phyloP scores from a whole-genome alignment of 2,329 filamentous ascomycete species.

The Colletotrichum horii region DNA sequence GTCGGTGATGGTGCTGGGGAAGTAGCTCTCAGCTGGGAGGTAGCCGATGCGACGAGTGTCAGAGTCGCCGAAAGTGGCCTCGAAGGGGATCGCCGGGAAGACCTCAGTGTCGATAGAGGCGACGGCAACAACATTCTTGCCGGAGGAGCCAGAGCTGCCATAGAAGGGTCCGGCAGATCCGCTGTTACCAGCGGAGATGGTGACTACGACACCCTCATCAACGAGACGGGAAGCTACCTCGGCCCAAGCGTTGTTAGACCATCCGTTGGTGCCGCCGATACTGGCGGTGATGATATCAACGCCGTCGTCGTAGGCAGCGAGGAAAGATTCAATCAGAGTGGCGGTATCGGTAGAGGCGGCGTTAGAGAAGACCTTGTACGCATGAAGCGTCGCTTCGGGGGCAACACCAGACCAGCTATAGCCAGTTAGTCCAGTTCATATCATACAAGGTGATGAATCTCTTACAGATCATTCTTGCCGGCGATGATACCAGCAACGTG shows the following conservation, averaged over 20 bases:
- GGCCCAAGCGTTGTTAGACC: slow-evolving; percentile 32
- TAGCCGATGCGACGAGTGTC: slow-evolving; percentile 33
- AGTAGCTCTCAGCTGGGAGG: slow-evolving; percentile 37
- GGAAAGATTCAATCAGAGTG: slow-evolving; percentile 42
- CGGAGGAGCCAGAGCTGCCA: slow-evolving; percentile 43
- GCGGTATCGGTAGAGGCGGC: slow-evolving; percentile 35
- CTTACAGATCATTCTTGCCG: slow-evolving; percentile 24
- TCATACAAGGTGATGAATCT: neutral
- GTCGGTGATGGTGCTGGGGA: slow-evolving; percentile 37
- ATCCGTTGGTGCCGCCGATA: slow-evolving; percentile 36
- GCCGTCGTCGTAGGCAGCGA: slow-evolving; percentile 37
- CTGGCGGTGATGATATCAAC: slow-evolving; percentile 41
- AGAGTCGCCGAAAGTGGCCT: slow-evolving; percentile 31
- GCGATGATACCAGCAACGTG: slow-evolving; percentile 37
- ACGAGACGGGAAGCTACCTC: slow-evolving; percentile 45
- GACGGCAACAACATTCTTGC: slow-evolving; percentile 45
- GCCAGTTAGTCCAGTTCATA: neutral
- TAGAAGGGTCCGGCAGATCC: slow-evolving; percentile 54
- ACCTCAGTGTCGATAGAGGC: slow-evolving; percentile 44
- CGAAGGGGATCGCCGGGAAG: slow-evolving; percentile 32
- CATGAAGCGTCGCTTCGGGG: slow-evolving; percentile 30
- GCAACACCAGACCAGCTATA: slow-evolving; percentile 31
- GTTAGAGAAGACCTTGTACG: slow-evolving; percentile 32
- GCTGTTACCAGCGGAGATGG: slow-evolving; percentile 57
- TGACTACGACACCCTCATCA: slow-evolving; percentile 52